phyloP scores from a whole-genome alignment of 805 yeast species.

The Wickerhamiella cacticola region DNA sequence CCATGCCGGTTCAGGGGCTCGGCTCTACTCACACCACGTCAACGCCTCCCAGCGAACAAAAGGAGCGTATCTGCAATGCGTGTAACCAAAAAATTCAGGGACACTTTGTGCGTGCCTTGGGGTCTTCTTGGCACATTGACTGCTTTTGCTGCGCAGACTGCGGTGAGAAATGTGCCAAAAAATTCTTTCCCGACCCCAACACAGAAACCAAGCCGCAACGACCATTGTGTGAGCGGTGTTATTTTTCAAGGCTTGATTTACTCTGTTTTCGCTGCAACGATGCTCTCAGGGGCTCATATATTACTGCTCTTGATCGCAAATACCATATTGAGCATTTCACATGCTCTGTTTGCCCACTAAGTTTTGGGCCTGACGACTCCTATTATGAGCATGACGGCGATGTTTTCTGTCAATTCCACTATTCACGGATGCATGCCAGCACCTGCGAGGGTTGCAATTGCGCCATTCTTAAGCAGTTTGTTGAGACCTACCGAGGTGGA shows the following conservation, averaged over 20 bases:
- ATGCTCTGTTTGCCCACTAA: conserved; percentile 73
- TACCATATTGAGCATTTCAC: conserved; percentile 93
- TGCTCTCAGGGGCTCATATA: conserved; percentile 84
- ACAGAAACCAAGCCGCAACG: conserved; percentile 21
- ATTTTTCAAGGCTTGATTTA: conserved; percentile 70
- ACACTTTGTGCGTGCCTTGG: conserved; percentile 79
- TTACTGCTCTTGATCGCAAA: conserved; percentile 82
- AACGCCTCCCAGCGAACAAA: conserved; percentile 8
- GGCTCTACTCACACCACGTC: conserved; percentile 1
- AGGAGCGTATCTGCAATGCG: conserved; percentile 33
- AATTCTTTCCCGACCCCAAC: conserved; percentile 58
- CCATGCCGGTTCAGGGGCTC: neutral
- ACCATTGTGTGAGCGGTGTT: conserved; percentile 82
- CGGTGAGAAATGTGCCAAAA: conserved; percentile 64
- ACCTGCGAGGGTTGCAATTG: conserved; percentile 89
- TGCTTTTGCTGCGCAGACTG: conserved; percentile 86
- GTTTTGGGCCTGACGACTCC: conserved; percentile 83
- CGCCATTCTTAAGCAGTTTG: conserved; percentile 87
- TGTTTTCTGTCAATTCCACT: conserved; percentile 86
- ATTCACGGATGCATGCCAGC: conserved; percentile 71
- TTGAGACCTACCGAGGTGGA: conserved; percentile 83
- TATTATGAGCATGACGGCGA: conserved; percentile 76
- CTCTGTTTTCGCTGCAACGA: conserved; percentile 78
- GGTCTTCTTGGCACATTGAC: conserved; percentile 66
- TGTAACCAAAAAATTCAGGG: conserved; percentile 48